Percentiles rank a stretch among this genome's conserved stretches.
Evolutionary conservation across 768 basidiomycete species (phyloP).

Genomic region (Clavulina sp.): DNA sequence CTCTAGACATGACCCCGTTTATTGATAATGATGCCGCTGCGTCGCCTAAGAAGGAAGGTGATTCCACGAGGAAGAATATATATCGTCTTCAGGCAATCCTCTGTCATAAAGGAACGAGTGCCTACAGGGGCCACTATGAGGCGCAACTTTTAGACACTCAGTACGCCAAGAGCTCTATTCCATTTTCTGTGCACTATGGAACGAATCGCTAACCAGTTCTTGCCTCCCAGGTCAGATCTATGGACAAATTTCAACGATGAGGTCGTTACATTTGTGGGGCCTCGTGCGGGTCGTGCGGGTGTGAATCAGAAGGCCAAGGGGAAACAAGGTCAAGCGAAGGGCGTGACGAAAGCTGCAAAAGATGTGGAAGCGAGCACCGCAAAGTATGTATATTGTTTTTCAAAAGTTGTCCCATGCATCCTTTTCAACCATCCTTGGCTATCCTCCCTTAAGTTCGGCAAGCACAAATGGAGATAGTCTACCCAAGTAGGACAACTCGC

Average conservation of each 20-base stretch:
- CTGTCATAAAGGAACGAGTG: constrained; percentile 80
- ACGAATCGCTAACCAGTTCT: neutral
- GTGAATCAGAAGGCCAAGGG: no score
- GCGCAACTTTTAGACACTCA: constrained; percentile 59
- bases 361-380: neutral
- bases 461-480: no score
- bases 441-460: no score
- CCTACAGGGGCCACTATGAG: constrained; percentile 82
- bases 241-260: constrained; percentile 97
- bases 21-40: constrained; percentile 16
- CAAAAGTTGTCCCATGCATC: no score
- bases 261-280: constrained; percentile 25
- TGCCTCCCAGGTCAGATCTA: constrained; percentile 30
- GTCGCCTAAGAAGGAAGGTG: constrained; percentile 1
- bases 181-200: neutral
- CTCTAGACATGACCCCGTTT: constrained; percentile 56
- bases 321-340: no score
- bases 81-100: constrained; percentile 79
- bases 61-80: constrained; percentile 14
- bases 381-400: no score
- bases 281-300: no score
- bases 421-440: no score
- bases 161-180: no score
- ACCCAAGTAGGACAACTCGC: no score
- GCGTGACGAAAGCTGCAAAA: neutral